A percentile compares a stretch with the other conserved stretches of the same genome.
phyloP scores from a whole-genome alignment of 352 stramenopile genomes.

The Blastocystis sp. region DNA sequence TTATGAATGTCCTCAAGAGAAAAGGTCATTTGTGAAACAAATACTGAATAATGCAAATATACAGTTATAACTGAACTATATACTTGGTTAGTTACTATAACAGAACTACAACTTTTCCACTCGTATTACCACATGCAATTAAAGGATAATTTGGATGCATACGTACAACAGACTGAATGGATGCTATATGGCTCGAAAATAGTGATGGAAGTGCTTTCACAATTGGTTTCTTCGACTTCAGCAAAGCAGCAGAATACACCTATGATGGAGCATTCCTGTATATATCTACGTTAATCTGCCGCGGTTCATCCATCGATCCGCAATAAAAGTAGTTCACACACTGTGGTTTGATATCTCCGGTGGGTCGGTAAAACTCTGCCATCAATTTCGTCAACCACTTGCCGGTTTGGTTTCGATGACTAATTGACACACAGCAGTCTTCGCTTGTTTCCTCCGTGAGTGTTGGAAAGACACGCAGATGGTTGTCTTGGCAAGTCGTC shows the following conservation, averaged over 20 bases:
- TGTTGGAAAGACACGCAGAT: conserved; percentile 27
- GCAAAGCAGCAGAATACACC: conserved; percentile 20
- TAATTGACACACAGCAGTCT: not conserved
- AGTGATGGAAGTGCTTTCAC: conserved; percentile 21
- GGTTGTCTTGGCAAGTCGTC: conserved; percentile 49
- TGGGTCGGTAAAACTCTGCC: conserved; percentile 18
- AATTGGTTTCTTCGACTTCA: not conserved
- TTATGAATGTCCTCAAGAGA: not conserved
- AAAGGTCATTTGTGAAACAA: too few species aligned
- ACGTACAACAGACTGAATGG: conserved; percentile 35
- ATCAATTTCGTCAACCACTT: conserved; percentile 55
- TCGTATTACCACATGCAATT: conserved; percentile 33
- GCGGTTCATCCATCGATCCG: conserved; percentile 39
- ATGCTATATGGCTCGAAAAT: conserved; percentile 28
- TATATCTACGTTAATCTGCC: conserved; percentile 5
- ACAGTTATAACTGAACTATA: too few species aligned
- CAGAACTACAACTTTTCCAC: conserved; percentile 2
- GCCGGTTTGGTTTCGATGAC: conserved; percentile 27
- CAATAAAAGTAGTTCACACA: conserved; percentile 25
- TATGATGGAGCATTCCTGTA: not conserved
- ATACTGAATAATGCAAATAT: too few species aligned
- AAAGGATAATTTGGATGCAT: not conserved
- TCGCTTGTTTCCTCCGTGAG: not conserved
- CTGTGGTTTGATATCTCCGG: not conserved
- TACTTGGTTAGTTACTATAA: not conserved